Evolutionary conservation across 2,329 filamentous ascomycete genomes (phyloP).

Genomic region (Alternaria gansuensis): DNA sequence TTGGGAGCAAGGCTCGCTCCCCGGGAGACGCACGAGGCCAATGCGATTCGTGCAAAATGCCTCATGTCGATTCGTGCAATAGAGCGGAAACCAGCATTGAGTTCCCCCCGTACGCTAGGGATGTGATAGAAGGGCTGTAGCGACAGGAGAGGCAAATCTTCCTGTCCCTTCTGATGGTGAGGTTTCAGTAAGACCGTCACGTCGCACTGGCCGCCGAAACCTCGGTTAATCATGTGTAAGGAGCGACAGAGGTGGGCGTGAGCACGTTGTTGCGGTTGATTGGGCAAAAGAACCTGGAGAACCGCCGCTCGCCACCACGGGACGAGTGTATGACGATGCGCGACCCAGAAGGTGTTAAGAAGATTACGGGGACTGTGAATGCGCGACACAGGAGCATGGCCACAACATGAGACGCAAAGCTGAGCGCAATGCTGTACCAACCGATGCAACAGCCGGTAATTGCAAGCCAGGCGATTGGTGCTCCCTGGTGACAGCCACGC

Average conservation of each 20-base stretch:
- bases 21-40: slow-evolving; percentile 21
- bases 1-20: slow-evolving; percentile 19
- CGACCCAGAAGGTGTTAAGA: neutral
- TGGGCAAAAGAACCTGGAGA: slow-evolving; percentile 11
- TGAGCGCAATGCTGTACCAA: slow-evolving; percentile 22
- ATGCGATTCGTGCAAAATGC: slow-evolving; percentile 27
- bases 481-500: slow-evolving; percentile 30
- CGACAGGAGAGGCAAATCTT: slow-evolving; percentile 27
- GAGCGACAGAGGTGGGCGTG: slow-evolving; percentile 27
- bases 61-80: slow-evolving; percentile 30
- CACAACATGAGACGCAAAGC: slow-evolving; percentile 12
- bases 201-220: slow-evolving; percentile 8
- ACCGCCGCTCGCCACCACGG: neutral
- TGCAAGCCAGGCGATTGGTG: slow-evolving; percentile 37
- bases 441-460: slow-evolving; percentile 38
- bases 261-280: slow-evolving; percentile 33
- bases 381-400: slow-evolving; percentile 9
- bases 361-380: neutral
- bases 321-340: neutral
- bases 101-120: slow-evolving; percentile 47
- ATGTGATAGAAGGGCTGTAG: slow-evolving; percentile 21
- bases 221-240: slow-evolving; percentile 15
- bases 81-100: slow-evolving; percentile 33
- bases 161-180: slow-evolving; percentile 9
- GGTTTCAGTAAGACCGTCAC: slow-evolving; percentile 12